A percentile compares a stretch with the other conserved stretches of the same genome.
Evolutionary conservation across 805 yeast genomes (phyloP).

Genomic region (Candida pseudoglaebosa): DNA sequence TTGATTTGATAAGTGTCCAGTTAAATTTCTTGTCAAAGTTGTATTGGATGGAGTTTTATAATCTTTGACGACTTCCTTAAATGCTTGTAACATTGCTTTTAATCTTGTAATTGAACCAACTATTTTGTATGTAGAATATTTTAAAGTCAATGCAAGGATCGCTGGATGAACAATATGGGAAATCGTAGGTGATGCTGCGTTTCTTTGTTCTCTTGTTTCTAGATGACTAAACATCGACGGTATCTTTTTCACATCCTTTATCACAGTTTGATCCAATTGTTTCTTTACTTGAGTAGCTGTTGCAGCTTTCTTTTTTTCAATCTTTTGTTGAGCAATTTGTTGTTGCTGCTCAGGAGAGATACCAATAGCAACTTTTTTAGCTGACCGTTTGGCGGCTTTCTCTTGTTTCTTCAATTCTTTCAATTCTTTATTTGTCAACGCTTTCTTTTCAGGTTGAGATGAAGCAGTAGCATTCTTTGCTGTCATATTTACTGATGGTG

Average conservation of each 20-base stretch:
- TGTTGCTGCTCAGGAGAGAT: constrained; percentile 46
- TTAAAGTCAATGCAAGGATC: constrained; percentile 70
- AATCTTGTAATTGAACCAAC: constrained; percentile 91
- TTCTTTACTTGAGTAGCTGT: constrained; percentile 49
- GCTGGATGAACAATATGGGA: constrained; percentile 83
- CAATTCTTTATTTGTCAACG: constrained; percentile 69
- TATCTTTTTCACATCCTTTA: constrained; percentile 36
- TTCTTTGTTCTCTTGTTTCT: constrained; percentile 75
- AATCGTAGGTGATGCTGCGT: constrained; percentile 50
- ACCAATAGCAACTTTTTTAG: constrained; percentile 69
- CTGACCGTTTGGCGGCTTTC: constrained; percentile 90
- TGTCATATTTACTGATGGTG: not conserved
- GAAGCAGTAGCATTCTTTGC: not conserved
- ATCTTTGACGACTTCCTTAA: constrained; percentile 72
- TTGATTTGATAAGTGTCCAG: constrained; percentile 84
- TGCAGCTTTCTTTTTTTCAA: constrained; percentile 37
- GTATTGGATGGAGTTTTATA: constrained; percentile 84
- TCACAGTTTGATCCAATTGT: constrained; percentile 49
- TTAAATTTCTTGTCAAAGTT: constrained; percentile 81
- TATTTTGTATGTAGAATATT: constrained; percentile 76
- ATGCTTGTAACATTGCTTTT: constrained; percentile 77
- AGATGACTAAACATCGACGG: constrained; percentile 74
- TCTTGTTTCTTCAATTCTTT: constrained; percentile 86
- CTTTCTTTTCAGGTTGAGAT: constrained; percentile 4
- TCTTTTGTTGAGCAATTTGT: constrained; percentile 39